phyloP scores from a whole-genome alignment of 2,329 filamentous ascomycete genomes.

The Pestalotiopsis sp. region DNA sequence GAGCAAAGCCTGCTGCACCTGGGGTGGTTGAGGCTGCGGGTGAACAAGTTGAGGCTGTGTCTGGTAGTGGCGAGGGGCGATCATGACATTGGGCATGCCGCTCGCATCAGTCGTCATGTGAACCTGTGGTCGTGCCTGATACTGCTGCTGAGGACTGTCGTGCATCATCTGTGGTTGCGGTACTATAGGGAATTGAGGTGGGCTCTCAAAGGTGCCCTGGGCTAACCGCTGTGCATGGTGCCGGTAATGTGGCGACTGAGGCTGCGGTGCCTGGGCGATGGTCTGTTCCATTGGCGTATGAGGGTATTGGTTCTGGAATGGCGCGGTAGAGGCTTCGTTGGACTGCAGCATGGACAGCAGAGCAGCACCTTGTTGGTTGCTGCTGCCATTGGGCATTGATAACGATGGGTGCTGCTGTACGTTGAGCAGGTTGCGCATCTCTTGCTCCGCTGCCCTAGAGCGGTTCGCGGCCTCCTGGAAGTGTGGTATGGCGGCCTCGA shows the following conservation, averaged over 20 bases:
- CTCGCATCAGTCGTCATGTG: slow-evolving; percentile 26
- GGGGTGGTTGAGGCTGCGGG: slow-evolving; percentile 57
- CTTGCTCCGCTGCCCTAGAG: not conserved
- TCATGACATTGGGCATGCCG: slow-evolving; percentile 18
- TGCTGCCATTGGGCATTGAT: slow-evolving; percentile 49
- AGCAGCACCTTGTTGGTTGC: slow-evolving; percentile 50
- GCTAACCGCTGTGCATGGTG: slow-evolving; percentile 52
- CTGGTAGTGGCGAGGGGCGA: slow-evolving; percentile 31
- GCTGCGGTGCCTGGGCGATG: slow-evolving; percentile 51
- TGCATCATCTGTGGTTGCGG: slow-evolving; percentile 8
- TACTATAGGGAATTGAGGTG: slow-evolving; percentile 53
- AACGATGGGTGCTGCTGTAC: not conserved
- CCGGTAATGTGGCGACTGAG: slow-evolving; percentile 61
- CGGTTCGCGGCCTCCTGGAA: not conserved
- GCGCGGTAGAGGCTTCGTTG: slow-evolving; percentile 31
- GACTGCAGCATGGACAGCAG: slow-evolving; percentile 57
- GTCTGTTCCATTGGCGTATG: slow-evolving; percentile 60
- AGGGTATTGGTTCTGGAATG: slow-evolving; percentile 30
- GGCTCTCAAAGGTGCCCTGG: slow-evolving; percentile 47
- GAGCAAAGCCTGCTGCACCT: slow-evolving; percentile 57
- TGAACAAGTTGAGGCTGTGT: slow-evolving; percentile 39
- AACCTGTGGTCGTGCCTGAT: slow-evolving; percentile 29
- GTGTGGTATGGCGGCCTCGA: not conserved
- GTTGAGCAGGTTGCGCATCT: not conserved
- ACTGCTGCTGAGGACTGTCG: slow-evolving; percentile 19